phyloP scores from a whole-genome alignment of 352 stramenopile genomes.

The Phytophthora pisi region DNA sequence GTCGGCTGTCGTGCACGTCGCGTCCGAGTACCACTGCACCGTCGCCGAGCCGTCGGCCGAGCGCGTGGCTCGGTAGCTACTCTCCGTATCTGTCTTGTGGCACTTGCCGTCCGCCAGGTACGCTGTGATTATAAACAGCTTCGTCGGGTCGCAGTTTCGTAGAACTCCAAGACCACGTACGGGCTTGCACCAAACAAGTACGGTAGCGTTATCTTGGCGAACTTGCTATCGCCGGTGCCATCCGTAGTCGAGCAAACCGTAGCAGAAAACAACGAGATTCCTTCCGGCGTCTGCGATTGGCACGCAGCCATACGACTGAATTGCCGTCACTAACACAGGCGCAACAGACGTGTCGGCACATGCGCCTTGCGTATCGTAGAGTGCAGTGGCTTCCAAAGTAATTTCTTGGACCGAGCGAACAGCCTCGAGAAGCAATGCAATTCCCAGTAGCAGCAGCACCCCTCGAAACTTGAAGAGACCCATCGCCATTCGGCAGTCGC shows the following conservation, averaged over 20 bases:
- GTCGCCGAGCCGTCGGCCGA: neutral
- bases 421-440: neutral
- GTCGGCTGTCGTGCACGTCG: neutral
- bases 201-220: neutral
- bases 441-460: neutral
- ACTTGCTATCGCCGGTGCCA: constrained; percentile 5
- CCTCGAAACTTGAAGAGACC: neutral
- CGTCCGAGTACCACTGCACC: constrained; percentile 3
- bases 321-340: constrained; percentile 6
- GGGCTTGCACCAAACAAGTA: constrained; percentile 12
- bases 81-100: constrained; percentile 1
- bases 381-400: constrained; percentile 2
- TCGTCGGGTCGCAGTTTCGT: neutral
- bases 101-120: constrained; percentile 23
- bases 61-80: constrained; percentile 9
- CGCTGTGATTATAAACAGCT: neutral
- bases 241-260: constrained; percentile 12
- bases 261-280: constrained; percentile 1
- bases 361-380: constrained; percentile 1
- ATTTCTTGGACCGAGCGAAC: constrained; percentile 4
- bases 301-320: neutral
- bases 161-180: constrained; percentile 11
- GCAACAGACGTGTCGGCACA: neutral
- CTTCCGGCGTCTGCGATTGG: constrained; percentile 5
- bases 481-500: constrained; percentile 1